phyloP scores from a whole-genome alignment of 2,329 filamentous ascomycete genomes.

The Aureobasidium sp. region DNA sequence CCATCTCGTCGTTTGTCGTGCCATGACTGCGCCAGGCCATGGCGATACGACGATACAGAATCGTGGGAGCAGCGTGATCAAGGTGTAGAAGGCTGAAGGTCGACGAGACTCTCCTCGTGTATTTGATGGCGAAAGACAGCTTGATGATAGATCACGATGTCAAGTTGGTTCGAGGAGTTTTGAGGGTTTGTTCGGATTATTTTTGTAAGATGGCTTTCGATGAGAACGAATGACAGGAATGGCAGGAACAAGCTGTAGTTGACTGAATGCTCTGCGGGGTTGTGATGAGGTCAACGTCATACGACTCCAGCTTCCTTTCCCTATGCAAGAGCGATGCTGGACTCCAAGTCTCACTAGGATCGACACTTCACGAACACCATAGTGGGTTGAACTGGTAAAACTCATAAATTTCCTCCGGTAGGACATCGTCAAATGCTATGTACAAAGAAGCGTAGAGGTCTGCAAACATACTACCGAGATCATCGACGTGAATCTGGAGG shows the following conservation, averaged over 20 bases:
- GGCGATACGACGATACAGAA: conserved; percentile 17
- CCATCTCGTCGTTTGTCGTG: conserved; percentile 60
- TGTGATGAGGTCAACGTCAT: not conserved
- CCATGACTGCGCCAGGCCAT: conserved; percentile 94
- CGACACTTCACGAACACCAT: too few species aligned
- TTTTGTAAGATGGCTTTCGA: not conserved
- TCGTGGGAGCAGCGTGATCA: not conserved
- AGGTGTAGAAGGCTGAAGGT: not conserved
- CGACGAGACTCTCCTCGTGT: not conserved
- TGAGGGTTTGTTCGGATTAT: not conserved
- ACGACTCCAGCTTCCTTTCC: not conserved
- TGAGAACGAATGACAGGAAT: not conserved
- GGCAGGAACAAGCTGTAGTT: not conserved
- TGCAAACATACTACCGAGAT: not conserved
- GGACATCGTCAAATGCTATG: conserved; percentile 5
- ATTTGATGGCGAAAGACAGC: not conserved
- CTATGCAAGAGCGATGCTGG: not conserved
- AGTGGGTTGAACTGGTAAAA: not conserved
- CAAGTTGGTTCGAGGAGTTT: too few species aligned
- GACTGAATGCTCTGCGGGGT: not conserved
- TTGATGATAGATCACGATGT: not conserved
- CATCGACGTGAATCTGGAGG: not conserved
- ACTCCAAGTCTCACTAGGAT: too few species aligned
- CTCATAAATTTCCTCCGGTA: not conserved
- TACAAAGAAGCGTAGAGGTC: conserved; percentile 9